phyloP scores from a whole-genome alignment of 768 basidiomycete species.

The Psilocybe cubensis region DNA sequence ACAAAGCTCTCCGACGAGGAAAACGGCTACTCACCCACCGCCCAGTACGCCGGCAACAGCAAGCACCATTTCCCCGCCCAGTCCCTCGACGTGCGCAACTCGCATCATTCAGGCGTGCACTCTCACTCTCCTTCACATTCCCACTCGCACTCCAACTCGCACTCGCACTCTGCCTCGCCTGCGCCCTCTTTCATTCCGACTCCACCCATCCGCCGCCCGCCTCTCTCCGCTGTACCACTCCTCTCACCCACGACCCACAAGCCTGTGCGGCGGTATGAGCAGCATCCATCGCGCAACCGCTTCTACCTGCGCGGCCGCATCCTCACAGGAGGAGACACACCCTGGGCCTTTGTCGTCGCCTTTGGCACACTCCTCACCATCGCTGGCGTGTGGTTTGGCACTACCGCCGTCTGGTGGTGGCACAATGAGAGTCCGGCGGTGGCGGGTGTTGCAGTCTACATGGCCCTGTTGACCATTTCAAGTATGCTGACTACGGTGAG shows the following conservation, averaged over 20 bases:
- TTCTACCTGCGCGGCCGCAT: slow-evolving; percentile 77
- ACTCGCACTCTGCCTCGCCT: slow-evolving; percentile 26
- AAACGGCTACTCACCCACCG: slow-evolving; percentile 26
- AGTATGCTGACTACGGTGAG: slow-evolving; percentile 80
- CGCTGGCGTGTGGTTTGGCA: slow-evolving; percentile 84
- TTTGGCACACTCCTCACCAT: slow-evolving; percentile 66
- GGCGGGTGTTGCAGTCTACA: slow-evolving; percentile 56
- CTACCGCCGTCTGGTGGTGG: slow-evolving; percentile 93
- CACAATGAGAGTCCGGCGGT: slow-evolving; percentile 70
- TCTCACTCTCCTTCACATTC: slow-evolving; percentile 11
- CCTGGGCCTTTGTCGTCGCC: slow-evolving; percentile 76
- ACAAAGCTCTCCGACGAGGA: slow-evolving; percentile 39
- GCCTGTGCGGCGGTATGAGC: slow-evolving; percentile 57
- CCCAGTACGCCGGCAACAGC: slow-evolving; percentile 27
- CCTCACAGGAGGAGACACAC: slow-evolving; percentile 85
- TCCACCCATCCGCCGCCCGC: slow-evolving; percentile 31
- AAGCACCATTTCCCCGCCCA: slow-evolving; percentile 11
- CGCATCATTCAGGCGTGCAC: no score
- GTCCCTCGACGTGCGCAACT: slow-evolving; percentile 21
- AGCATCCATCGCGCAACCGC: slow-evolving; percentile 72
- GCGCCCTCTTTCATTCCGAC: slow-evolving; percentile 35
- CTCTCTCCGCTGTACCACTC: slow-evolving; percentile 40
- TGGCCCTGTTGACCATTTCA: slow-evolving; percentile 65
- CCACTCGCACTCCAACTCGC: neutral
- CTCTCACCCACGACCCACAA: slow-evolving; percentile 41